Percentiles rank a stretch among this genome's conserved stretches.
These are phyloP conservation scores for Yamadazyma aaseri DNA, from an alignment of 1,139 yeast genomes.

Conservation along the genomic window DNA sequence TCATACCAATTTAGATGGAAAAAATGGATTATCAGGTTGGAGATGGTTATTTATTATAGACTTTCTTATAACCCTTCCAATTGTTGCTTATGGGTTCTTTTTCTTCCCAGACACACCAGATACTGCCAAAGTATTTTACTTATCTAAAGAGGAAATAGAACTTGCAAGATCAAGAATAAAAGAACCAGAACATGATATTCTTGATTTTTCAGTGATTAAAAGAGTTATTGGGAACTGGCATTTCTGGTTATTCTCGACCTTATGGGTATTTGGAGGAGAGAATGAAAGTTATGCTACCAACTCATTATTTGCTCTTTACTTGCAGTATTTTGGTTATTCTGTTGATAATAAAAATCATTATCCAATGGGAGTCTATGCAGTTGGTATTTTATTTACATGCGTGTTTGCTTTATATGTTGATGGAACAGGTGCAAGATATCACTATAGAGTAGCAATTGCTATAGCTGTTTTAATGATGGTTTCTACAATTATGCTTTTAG, in stretches of 20 bases:
- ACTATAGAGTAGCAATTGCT: constrained; percentile 48
- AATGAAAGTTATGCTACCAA: constrained; percentile 55
- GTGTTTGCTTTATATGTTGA: constrained; percentile 48
- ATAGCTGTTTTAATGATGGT: constrained; percentile 40
- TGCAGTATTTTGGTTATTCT: constrained; percentile 41
- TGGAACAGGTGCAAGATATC: constrained; percentile 47
- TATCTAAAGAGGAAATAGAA: constrained; percentile 34
- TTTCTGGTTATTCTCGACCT: constrained; percentile 54
- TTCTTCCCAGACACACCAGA: constrained; percentile 62
- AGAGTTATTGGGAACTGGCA: constrained; percentile 58
- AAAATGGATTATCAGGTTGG: constrained; percentile 35
- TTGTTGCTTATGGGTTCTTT: constrained; percentile 52
- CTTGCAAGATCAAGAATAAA: constrained; percentile 23
- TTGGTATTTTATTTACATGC: constrained; percentile 50
- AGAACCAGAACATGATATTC: constrained; percentile 30
- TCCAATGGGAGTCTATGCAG: constrained; percentile 58
- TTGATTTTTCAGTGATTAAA: constrained; percentile 43
- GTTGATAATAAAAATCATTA: constrained; percentile 50
- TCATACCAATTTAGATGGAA: constrained; percentile 29
- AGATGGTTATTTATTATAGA: constrained; percentile 42
- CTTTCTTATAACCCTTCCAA: constrained; percentile 41
- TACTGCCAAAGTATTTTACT: constrained; percentile 33
- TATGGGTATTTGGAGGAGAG: constrained; percentile 63
- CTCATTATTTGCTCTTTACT: constrained; percentile 53
- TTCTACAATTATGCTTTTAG: constrained; percentile 38